A percentile compares a stretch with the other conserved stretches of the same genome.
phyloP scores from a whole-genome alignment of 495 filamentous ascomycete genomes.

The Chaetomium fimeti region DNA sequence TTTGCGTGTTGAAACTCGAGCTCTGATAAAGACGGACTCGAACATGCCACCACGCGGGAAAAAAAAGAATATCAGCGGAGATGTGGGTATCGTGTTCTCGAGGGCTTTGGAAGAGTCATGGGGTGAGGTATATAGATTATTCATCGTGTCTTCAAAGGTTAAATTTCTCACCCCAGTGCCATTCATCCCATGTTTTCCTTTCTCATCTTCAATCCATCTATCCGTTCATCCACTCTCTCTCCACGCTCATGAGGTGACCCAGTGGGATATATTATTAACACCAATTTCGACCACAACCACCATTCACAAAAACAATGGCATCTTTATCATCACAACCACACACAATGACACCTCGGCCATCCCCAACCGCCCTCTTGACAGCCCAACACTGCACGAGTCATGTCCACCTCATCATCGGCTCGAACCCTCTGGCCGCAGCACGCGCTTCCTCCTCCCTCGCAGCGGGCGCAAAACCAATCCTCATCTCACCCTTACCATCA shows the following conservation, averaged over 20 bases:
- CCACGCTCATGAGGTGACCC: constrained; percentile 9
- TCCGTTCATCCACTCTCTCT: background rate
- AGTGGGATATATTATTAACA: background rate
- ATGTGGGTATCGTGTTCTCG: constrained; percentile 17
- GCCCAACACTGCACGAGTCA: constrained; percentile 72
- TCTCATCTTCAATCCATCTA: no score
- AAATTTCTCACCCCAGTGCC: background rate
- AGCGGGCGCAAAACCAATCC: constrained; percentile 79
- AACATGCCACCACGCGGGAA: constrained; percentile 5
- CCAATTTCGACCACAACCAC: background rate
- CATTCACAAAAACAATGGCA: constrained; percentile 21
- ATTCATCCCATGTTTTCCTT: constrained; percentile 1
- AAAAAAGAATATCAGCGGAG: constrained; percentile 25
- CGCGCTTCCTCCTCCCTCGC: constrained; percentile 77
- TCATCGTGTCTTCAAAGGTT: background rate
- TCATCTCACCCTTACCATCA: constrained; percentile 60
- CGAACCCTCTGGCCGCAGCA: constrained; percentile 80
- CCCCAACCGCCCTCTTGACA: constrained; percentile 64
- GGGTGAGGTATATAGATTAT: constrained; percentile 3
- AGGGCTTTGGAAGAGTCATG: background rate
- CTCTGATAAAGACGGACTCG: constrained; percentile 21
- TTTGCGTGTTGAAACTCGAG: background rate
- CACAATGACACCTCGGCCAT: constrained; percentile 1
- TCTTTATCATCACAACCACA: constrained; percentile 18
- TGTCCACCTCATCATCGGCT: constrained; percentile 81